Evolutionary conservation across 768 basidiomycete genomes (phyloP).

Genomic region (Kwoniella mangroviensis): DNA sequence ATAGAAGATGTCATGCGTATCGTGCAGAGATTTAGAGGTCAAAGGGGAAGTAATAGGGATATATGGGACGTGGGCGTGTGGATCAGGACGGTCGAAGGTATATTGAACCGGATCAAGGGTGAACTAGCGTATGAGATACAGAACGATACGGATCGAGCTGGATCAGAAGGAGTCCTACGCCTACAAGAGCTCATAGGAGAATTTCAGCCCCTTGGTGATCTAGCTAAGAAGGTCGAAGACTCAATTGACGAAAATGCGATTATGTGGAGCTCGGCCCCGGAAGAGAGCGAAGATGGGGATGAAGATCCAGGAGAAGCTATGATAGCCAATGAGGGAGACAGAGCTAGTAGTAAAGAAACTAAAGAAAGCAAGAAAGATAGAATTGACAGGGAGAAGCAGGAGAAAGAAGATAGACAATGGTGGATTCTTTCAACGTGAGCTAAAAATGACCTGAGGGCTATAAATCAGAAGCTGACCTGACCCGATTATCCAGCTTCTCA

Average conservation of each 20-base stretch:
- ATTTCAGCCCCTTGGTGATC: constrained; percentile 26
- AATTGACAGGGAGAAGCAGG: constrained; percentile 31
- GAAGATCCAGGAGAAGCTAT: constrained; percentile 25
- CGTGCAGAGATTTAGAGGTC: constrained; percentile 48
- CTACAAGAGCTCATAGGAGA: constrained; percentile 23
- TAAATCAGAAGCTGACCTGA: background rate
- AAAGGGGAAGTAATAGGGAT: constrained; percentile 46
- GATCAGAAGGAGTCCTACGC: constrained; percentile 16
- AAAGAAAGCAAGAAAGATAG: constrained; percentile 35
- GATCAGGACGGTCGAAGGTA: constrained; percentile 37
- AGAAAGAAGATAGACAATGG: constrained; percentile 40
- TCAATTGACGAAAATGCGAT: constrained; percentile 46
- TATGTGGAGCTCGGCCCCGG: constrained; percentile 17
- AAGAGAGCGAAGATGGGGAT: constrained; percentile 31
- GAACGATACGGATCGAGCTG: background rate
- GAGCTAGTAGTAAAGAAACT: constrained; percentile 7
- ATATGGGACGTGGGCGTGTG: constrained; percentile 48
- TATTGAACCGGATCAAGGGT: constrained; percentile 30
- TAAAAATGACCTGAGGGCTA: background rate
- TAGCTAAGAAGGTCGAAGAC: constrained; percentile 40
- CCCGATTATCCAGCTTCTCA: constrained; percentile 30
- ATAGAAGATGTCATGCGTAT: constrained; percentile 51
- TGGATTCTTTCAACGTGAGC: constrained; percentile 50
- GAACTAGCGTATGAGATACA: constrained; percentile 26
- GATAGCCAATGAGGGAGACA: constrained; percentile 2